Base-by-base conservation (phyloP, 2,329 filamentous ascomycete genomes). In the Sporothrix schenckii region DNA sequence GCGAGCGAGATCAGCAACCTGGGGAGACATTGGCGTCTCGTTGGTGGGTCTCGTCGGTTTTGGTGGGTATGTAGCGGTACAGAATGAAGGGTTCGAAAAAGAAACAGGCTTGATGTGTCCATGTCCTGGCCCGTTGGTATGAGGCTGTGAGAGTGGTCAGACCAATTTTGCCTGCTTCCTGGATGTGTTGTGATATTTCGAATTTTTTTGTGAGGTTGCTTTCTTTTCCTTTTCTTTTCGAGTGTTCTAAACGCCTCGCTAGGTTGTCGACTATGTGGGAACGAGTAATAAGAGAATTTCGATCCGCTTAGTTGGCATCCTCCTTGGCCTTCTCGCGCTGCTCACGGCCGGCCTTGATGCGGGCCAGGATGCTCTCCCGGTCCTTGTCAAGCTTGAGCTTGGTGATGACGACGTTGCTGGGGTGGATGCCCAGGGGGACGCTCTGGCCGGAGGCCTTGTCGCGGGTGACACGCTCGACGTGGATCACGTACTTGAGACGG, bases 321-420 rank as follows among this genome's bases (percentile, higher is more conserved):
- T 85, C 83, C 85, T 90, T 90, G 85, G 83, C 84, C 86, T 93
- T 93, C 82, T 85, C 85, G 81, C 85, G 85, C 80, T 89, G 86
- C 85, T 94, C 92, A 75, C 92, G 90, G 80, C 92, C 92, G 77
- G 85, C 83, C 85, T 90, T 90, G 86, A 92, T 93, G 84, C 92
- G 89, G 85, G 92, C 92, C 78, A 96, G 87, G 80, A 95, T 95
- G 82, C 85, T 86, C 88, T 95, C 92, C 78, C 92, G 91, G 85
- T 96, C 92, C 90, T 95, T 94, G 88, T 95, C 92, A 80, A 97
- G 88, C 92, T 98, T 97, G 83, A 98, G 89, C 90, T 97, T 97
- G 86, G 91, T 97, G 87, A 99, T 92, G 86, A 97, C 91, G 78
- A 97, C 93, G 85, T 98, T 98, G 85, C 92, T 96, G 80, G 95